These are phyloP conservation scores for Ligustrum vulgare DNA, from an alignment of 257 asterid genomes.

Conservation along the genomic window DNA sequence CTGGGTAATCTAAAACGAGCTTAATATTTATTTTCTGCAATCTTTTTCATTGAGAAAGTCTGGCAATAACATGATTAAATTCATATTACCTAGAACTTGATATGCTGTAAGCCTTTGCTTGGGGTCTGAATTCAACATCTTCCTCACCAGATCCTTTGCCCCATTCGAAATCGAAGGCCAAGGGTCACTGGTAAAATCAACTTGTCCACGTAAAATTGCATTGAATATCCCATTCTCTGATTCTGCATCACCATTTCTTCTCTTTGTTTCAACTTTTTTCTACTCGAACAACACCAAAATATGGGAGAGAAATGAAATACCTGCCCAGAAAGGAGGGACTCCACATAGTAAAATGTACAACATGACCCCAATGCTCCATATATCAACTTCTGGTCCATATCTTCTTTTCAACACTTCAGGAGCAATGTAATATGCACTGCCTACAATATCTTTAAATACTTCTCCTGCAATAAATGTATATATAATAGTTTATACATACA, in stretches of 20 bases:
- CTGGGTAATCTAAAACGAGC: not conserved
- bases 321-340: slow-evolving; percentile 97
- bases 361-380: slow-evolving; percentile 97
- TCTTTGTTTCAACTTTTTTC: not conserved
- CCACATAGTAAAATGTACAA: slow-evolving; percentile 84
- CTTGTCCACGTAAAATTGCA: slow-evolving; percentile 71
- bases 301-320: slow-evolving; percentile 22
- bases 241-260: slow-evolving; percentile 38
- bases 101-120: slow-evolving; percentile 83
- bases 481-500: not conserved
- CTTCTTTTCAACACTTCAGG: slow-evolving; percentile 91
- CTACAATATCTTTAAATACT: slow-evolving; percentile 81
- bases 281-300: not conserved
- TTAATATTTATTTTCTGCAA: not conserved
- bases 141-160: slow-evolving; percentile 87
- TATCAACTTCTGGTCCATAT: slow-evolving; percentile 96
- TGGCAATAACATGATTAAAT: not conserved
- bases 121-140: slow-evolving; percentile 78
- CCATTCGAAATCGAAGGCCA: slow-evolving; percentile 92
- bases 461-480: slow-evolving; percentile 52
- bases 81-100: slow-evolving; percentile 72
- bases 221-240: slow-evolving; percentile 94
- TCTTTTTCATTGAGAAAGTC: not conserved
- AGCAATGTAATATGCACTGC: slow-evolving; percentile 95
- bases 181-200: slow-evolving; percentile 84